Conservation (phyloP, 2,329 filamentous ascomycete species). For the Xylaria sp. region DNA sequence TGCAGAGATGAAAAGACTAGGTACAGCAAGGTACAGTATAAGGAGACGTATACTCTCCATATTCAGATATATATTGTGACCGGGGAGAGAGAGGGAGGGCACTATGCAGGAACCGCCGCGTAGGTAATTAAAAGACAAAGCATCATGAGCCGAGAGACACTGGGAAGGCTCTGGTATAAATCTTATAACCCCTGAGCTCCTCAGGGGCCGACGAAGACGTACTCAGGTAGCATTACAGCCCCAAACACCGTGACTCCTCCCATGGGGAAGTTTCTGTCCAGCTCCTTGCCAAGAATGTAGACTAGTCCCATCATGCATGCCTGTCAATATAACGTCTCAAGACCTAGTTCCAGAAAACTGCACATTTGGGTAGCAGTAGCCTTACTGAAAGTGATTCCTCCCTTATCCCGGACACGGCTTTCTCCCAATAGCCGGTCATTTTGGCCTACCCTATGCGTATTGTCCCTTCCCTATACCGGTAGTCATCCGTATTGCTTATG, state of each 20-base stretch:
- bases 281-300: constrained; percentile 17
- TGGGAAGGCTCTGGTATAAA: constrained; percentile 7
- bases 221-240: constrained; percentile 11
- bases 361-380: not conserved
- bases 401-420: constrained; percentile 10
- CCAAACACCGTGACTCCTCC: constrained; percentile 7
- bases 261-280: constrained; percentile 20
- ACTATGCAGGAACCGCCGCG: constrained; percentile 2
- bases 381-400: constrained; percentile 2
- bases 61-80: constrained; percentile 13
- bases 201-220: not conserved
- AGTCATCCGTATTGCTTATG: constrained; percentile 13
- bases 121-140: constrained; percentile 8
- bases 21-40: constrained; percentile 59
- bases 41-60: constrained; percentile 57
- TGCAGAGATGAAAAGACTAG: constrained; percentile 57
- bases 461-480: not conserved
- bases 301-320: constrained; percentile 9
- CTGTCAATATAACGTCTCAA: constrained; percentile 13
- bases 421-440: not conserved
- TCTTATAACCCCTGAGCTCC: constrained; percentile 31
- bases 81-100: not conserved
- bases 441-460: constrained; percentile 1
- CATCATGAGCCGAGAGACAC: not conserved
- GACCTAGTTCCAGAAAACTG: not conserved